Evolutionary conservation across 2,329 filamentous ascomycete genomes (phyloP).

Genomic region (Ustulina deusta): DNA sequence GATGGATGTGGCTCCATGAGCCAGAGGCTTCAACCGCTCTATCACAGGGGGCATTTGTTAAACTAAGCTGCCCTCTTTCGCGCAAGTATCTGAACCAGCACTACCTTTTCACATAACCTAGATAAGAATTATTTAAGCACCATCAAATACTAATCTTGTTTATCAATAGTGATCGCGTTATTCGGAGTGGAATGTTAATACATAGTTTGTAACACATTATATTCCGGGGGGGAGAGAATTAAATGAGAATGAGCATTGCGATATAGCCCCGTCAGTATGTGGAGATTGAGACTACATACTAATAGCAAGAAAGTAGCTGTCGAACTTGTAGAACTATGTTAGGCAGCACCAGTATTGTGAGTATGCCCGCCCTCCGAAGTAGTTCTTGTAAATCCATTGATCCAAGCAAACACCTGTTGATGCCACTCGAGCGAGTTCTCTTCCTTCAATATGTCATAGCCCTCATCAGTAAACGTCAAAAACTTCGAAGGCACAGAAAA

Average conservation of each 20-base stretch:
- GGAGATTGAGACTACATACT: neutral
- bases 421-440: slow-evolving; percentile 43
- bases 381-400: slow-evolving; percentile 28
- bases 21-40: neutral
- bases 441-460: slow-evolving; percentile 32
- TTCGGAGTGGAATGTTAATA: no score
- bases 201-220: no score
- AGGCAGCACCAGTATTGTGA: neutral
- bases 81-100: neutral
- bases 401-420: slow-evolving; percentile 43
- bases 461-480: slow-evolving; percentile 43
- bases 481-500: slow-evolving; percentile 41
- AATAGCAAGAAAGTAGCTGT: neutral
- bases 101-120: neutral
- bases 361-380: neutral
- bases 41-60: neutral
- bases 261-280: neutral
- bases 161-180: no score
- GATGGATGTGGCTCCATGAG: neutral
- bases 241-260: no score
- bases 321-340: neutral
- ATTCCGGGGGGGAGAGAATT: no score
- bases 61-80: no score
- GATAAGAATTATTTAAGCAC: neutral
- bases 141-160: no score